Conservation (phyloP, 2,329 filamentous ascomycete species). For the Aspergillus sp. region DNA sequence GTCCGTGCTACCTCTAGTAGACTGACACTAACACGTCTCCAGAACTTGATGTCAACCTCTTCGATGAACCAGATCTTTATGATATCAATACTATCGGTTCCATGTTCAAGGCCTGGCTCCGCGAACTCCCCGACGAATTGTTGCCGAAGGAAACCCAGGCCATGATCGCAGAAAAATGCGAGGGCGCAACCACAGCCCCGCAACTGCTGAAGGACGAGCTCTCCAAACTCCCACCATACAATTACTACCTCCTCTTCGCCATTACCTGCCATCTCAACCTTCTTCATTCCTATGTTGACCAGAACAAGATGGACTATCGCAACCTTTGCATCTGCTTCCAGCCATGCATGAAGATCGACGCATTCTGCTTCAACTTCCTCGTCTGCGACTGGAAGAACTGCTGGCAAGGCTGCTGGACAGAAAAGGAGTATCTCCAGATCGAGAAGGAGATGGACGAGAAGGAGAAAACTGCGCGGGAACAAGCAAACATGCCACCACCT, state of each 20-base stretch:
- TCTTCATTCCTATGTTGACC: conserved; percentile 83
- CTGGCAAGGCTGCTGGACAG: conserved; percentile 94
- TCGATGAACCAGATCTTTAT: conserved; percentile 81
- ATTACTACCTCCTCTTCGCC: conserved; percentile 95
- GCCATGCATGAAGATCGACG: conserved; percentile 93
- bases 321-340: conserved; percentile 97
- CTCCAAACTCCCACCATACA: conserved; percentile 90
- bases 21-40: conserved; percentile 7
- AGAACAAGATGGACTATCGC: conserved; percentile 97
- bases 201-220: conserved; percentile 86
- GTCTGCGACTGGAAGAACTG: conserved; percentile 95
- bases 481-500: conserved; percentile 18
- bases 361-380: conserved; percentile 90
- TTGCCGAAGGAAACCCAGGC: conserved; percentile 83
- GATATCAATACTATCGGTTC: conserved; percentile 97
- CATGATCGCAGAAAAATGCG: conserved; percentile 74
- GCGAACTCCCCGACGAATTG: conserved; percentile 89
- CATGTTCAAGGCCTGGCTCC: conserved; percentile 93
- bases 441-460: conserved; percentile 42
- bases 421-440: conserved; percentile 70
- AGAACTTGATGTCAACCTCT: conserved; percentile 88
- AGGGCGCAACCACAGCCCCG: conserved; percentile 74
- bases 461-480: conserved; percentile 26
- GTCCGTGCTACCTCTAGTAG: neutral
- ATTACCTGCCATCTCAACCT: conserved; percentile 95